Conservation (phyloP, 305 asterid species). For the Galium porrigens region DNA sequence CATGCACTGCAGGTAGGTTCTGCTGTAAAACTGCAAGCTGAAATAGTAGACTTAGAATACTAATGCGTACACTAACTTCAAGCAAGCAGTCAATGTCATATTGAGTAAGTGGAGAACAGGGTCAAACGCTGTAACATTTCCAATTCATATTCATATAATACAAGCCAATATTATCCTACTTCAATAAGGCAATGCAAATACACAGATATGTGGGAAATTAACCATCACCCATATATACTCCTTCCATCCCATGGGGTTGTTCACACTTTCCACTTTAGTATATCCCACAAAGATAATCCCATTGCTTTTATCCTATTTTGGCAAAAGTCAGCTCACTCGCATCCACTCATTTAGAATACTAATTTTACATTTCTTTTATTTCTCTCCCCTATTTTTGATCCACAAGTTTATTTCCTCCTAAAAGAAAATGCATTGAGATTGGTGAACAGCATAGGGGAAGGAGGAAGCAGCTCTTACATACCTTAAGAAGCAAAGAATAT, state of each 20-base stretch:
- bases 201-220: not conserved
- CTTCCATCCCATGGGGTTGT: not conserved
- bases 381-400: not conserved
- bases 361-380: no score
- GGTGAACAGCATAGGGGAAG: not conserved
- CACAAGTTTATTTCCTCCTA: not conserved
- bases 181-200: not conserved
- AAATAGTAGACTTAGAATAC: constrained; percentile 25
- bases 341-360: no score
- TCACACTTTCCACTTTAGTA: not conserved
- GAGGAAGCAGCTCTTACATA: constrained; percentile 17
- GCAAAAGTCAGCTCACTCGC: not conserved
- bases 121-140: not conserved
- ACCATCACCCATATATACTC: no score
- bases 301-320: not conserved
- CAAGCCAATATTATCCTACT: not conserved
- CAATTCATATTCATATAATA: not conserved
- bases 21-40: constrained; percentile 83
- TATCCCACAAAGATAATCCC: no score
- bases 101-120: not conserved
- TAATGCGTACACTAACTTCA: not conserved
- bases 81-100: not conserved
- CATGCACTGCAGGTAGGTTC: constrained; percentile 47
- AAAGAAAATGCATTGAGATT: not conserved
- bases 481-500: constrained; percentile 65